phyloP scores from a whole-genome alignment of 208 protist genomes.

The Leishmania lainsoni region DNA sequence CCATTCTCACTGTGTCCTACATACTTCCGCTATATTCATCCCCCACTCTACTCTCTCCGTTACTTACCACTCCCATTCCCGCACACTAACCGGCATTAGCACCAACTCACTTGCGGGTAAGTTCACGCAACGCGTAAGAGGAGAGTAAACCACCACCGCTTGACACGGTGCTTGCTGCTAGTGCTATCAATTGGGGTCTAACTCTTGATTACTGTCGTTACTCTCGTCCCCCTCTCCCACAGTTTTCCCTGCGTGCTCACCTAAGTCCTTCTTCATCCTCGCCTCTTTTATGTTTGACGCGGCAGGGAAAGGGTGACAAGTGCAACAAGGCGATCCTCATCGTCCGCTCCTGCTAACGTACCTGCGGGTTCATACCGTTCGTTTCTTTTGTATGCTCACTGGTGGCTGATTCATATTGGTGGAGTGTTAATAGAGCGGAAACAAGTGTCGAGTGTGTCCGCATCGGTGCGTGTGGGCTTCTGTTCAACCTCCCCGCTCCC shows the following conservation, averaged over 20 bases:
- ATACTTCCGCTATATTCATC: not conserved
- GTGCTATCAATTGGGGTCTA: not conserved
- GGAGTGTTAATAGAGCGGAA: not conserved
- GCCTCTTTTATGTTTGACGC: not conserved
- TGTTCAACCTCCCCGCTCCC: not conserved
- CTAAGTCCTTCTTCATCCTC: not conserved
- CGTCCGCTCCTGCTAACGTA: not conserved
- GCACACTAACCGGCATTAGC: not conserved
- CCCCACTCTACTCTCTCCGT: not conserved
- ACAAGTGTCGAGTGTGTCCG: slow-evolving; percentile 1
- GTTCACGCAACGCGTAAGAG: not conserved
- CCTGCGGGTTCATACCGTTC: not conserved
- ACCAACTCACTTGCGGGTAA: not conserved
- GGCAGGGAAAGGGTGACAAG: not conserved
- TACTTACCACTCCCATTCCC: not conserved
- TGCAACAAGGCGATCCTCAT: not conserved
- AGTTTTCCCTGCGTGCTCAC: not conserved
- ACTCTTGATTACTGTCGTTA: not conserved
- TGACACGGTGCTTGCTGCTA: not conserved
- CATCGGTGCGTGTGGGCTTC: slow-evolving; percentile 12
- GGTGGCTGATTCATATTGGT: not conserved
- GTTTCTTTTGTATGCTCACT: not conserved
- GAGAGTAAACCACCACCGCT: not conserved
- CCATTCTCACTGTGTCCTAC: not conserved
- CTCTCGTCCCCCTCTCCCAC: not conserved